Evolutionary conservation across 306 rosid genomes (phyloP).

Genomic region (Malus orientalis): DNA sequence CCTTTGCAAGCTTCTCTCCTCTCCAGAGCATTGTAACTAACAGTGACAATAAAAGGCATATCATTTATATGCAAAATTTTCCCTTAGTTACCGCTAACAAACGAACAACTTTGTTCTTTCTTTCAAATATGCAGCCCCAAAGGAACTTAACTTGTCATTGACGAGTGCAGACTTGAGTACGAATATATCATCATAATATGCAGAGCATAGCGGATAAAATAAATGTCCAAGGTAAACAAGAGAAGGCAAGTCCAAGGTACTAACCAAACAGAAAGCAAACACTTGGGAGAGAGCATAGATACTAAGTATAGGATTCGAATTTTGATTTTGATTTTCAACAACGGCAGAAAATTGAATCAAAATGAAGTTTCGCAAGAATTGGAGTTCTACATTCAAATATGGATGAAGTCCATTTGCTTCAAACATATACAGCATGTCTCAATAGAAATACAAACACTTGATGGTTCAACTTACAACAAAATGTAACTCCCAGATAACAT

Average conservation of each 20-base stretch:
- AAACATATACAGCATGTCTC: neutral
- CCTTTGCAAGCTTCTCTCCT: slow-evolving; percentile 81
- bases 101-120: neutral
- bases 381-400: neutral
- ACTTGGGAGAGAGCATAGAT: neutral
- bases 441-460: neutral
- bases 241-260: neutral
- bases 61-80: neutral
- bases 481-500: neutral
- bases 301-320: neutral
- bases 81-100: neutral
- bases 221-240: neutral
- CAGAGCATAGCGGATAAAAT: neutral
- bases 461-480: neutral
- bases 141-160: neutral
- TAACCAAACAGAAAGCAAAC: neutral
- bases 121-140: neutral
- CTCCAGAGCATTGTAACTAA: slow-evolving; percentile 78
- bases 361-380: neutral
- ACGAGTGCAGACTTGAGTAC: no score
- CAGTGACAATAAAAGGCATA: neutral
- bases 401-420: neutral
- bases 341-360: neutral
- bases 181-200: neutral
- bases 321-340: neutral